Evolutionary conservation across 768 basidiomycete species (phyloP), one percentile per base, ranked within the genome.

Genomic region (Scleroderma bovista): DNA sequence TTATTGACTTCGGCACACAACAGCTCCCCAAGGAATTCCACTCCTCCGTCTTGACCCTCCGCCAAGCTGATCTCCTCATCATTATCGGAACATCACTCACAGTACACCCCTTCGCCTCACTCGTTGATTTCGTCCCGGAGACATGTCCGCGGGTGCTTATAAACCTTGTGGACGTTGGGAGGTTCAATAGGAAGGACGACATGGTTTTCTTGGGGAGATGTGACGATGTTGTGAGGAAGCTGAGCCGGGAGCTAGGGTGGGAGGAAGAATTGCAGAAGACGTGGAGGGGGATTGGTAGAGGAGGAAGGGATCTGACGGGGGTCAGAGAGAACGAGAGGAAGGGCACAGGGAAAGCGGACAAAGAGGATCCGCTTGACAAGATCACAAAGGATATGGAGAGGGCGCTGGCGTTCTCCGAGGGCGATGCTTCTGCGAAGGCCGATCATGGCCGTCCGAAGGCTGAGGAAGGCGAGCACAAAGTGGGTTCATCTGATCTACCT

Each of bases 81-180:
- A 79, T 96, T 40, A 84, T 96, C 57, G 93, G 94, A 23, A 97
- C 94, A 0, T 94, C 92, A 2, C 75, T 95, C 42, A 84, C 81
- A 0, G 89, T 93, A 11, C 81, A 86, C 46, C 92, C 91, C 2
- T 96, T 98, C 63, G 92, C 93, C 6, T 79, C 81, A 1, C 79
- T 98, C 20, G 77, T 86, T 10, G 67, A 71, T 38, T 65, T 77
- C 49, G 82, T 86, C 1, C 71, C 73, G 4, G 51, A 68, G 2
- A 56, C 57, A 9, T 90, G 84, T 57, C 91, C 88, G 3, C 84
- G 94, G 2, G 75, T 95, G n/a, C 76, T 97, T 26, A 83, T 98
- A 67, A 96, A 96, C 63, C 74, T 92, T 39, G 92, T 95, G 51
- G 66, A 66, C 2, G 94, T 91, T 2, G 92, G 93, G 1, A 70